A percentile compares a stretch with the other conserved stretches of the same genome.
Evolutionary conservation across 163 green algal genomes (phyloP).

Genomic region (Volvox carteri): DNA sequence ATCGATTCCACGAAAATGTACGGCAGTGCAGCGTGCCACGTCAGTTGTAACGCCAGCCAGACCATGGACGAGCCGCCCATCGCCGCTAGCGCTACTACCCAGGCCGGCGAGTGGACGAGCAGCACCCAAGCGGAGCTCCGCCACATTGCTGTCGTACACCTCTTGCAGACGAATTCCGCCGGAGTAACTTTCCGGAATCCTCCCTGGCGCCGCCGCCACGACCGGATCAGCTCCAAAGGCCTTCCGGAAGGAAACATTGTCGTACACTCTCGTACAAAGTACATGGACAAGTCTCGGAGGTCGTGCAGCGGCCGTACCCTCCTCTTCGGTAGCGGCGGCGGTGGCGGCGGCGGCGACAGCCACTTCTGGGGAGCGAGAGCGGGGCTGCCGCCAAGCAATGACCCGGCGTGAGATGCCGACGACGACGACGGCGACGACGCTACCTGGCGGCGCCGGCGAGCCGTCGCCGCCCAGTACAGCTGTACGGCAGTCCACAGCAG

Average conservation of each 20-base stretch:
- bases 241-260: neutral
- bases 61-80: neutral
- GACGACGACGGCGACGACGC: neutral
- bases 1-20: neutral
- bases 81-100: neutral
- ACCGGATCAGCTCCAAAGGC: no score
- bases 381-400: neutral
- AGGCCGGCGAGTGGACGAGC: neutral
- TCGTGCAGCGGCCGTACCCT: neutral
- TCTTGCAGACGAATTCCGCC: no score
- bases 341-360: neutral
- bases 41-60: constrained; percentile 19
- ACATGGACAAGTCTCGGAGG: neutral
- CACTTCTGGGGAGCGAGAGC: neutral
- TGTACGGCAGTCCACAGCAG: neutral
- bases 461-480: neutral
- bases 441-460: neutral
- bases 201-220: neutral
- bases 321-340: neutral
- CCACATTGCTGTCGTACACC: neutral
- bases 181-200: no score
- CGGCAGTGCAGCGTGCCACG: constrained; percentile 28
- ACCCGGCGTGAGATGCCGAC: neutral
- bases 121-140: neutral
- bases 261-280: neutral